Conservation (phyloP, 768 basidiomycete genomes). For the Leccinum aurantiacum region DNA sequence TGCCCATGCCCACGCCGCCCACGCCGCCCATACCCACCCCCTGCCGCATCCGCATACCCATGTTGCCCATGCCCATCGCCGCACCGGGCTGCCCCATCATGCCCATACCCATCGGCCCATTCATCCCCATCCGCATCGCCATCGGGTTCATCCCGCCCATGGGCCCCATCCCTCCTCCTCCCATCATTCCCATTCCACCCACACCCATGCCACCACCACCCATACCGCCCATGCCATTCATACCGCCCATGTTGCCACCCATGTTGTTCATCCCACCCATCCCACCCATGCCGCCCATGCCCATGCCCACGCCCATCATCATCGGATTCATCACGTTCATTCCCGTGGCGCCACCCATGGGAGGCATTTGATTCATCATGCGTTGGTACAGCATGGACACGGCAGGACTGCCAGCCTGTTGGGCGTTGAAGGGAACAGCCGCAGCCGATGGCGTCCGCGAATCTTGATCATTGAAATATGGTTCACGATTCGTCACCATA, state of each 20-base stretch:
- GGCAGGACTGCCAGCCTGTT: conserved; percentile 38
- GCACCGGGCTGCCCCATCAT: conserved; percentile 32
- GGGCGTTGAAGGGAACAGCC: conserved; percentile 33
- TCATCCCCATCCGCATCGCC: conserved; percentile 27
- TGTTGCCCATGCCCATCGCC: conserved; percentile 24
- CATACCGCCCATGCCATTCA: conserved; percentile 22
- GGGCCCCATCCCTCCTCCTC: conserved; percentile 28
- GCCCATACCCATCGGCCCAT: conserved; percentile 38
- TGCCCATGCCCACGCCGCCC: background rate
- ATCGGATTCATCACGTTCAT: conserved; percentile 54
- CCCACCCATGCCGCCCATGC: conserved; percentile 42
- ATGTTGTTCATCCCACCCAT: conserved; percentile 37
- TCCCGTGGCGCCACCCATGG: conserved; percentile 45
- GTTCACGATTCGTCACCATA: conserved; percentile 24
- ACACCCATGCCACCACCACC: conserved; percentile 13
- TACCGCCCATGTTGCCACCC: conserved; percentile 20
- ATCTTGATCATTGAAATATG: conserved; percentile 37
- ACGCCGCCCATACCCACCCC: conserved; percentile 38
- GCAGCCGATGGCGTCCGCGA: conserved; percentile 36
- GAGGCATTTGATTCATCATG: conserved; percentile 41
- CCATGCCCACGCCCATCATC: conserved; percentile 50
- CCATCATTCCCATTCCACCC: conserved; percentile 40
- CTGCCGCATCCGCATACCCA: conserved; percentile 37
- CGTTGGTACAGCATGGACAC: conserved; percentile 36
- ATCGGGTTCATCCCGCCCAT: conserved; percentile 31